Percentiles rank a stretch among this genome's conserved stretches.
These are phyloP conservation scores for Porcisia hertigi DNA, from an alignment of 208 protist genomes.

Conservation along the genomic window DNA sequence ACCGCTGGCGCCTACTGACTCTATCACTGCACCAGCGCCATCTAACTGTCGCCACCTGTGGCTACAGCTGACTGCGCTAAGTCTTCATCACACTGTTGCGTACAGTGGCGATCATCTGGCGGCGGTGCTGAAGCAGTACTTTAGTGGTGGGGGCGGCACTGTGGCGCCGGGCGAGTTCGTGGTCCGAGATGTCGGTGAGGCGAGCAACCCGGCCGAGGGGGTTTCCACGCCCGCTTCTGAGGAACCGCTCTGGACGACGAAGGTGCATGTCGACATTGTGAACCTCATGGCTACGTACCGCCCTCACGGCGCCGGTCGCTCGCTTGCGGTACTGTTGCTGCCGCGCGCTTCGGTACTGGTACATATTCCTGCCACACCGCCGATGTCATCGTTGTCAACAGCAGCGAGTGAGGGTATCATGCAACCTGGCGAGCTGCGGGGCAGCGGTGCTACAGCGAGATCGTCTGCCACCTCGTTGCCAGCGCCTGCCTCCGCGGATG, in stretches of 20 bases:
- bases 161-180: background rate
- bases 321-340: constrained; percentile 30
- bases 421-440: background rate
- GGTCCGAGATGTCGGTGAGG: background rate
- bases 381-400: background rate
- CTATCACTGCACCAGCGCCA: background rate
- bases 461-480: background rate
- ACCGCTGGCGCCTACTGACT: background rate
- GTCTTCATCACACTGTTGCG: constrained; percentile 42
- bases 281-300: constrained; percentile 41
- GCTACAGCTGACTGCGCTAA: constrained; percentile 38
- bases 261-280: constrained; percentile 13
- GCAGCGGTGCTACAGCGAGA: background rate
- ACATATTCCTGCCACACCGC: background rate
- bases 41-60: constrained; percentile 19
- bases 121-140: constrained; percentile 53
- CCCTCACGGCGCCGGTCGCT: constrained; percentile 25
- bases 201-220: background rate
- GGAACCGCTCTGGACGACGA: constrained; percentile 9
- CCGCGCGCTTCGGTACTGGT: constrained; percentile 27
- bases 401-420: background rate
- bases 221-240: background rate
- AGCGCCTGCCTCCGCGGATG: background rate
- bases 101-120: constrained; percentile 58
- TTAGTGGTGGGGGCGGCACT: constrained; percentile 18